Evolutionary conservation across 257 asterid genomes (phyloP), one percentile per base, ranked within the genome.

Genomic region (Solanum paucissectum): DNA sequence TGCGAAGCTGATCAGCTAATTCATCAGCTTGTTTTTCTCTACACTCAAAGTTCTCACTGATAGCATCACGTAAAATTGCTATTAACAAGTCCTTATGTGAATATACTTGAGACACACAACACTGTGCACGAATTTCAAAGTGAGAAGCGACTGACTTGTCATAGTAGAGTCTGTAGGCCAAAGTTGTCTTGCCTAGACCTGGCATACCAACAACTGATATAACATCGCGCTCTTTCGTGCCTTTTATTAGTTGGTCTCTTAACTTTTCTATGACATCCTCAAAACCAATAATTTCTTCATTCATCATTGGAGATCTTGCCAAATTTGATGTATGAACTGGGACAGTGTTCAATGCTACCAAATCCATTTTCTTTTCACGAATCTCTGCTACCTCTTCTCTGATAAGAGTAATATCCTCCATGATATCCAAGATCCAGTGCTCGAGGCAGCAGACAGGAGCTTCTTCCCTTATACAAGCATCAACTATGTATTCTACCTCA

Each of bases 401-500:
- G 49, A 49, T 34, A 27, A 34, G 12, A 20, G 49, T 21, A 20
- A 34, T 27, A 0, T 33, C 44, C 33, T 27, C 8, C 4, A 73
- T 20, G 33, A 90, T 60, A 20, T 83, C n/a, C 8, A 46, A 10
- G 25, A 90, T 81, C 90, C 88, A 79, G 10, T 20, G 58, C 82
- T 12, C 29, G 68, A 86, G 82, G 40, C 88, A 87, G 72, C 84
- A 42, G 46, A 38, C n/a, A 72, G 87, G 84, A 72, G 36, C 18
- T 27, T 85, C 72, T 79, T 73, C 82, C 23, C n/a, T 40, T 16
- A 83, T 76, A 86, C 77, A 89, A 7, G 89, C 71, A 81, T 49
- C 60, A 74, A 89, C 25, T 16, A 89, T 32, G 37, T 86, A 88
- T 27, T 89, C 90, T n/a, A 89, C 89, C 77, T 90, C 89, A 87